A percentile compares a stretch with the other conserved stretches of the same genome.
These are phyloP conservation scores for Flammula alnicola DNA, from an alignment of 1,284 basidiomycete species.

Conservation along the genomic window DNA sequence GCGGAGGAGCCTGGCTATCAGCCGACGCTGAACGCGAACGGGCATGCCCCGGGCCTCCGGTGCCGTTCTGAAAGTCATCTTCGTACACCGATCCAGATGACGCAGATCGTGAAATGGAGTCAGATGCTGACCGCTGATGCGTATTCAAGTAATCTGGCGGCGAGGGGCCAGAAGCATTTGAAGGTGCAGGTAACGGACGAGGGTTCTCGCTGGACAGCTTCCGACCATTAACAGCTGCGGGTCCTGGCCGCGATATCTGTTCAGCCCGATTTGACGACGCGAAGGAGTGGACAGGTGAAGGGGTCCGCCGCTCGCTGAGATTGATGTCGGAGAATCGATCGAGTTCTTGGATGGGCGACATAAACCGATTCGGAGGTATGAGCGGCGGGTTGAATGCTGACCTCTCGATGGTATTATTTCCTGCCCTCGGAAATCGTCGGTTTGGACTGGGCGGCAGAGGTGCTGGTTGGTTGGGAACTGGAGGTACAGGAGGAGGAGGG, in stretches of 20 bases:
- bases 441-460: conserved; percentile 29
- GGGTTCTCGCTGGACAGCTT: no score
- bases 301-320: background rate
- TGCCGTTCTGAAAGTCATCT: background rate
- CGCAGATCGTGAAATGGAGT: background rate
- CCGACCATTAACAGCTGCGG: no score
- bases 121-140: background rate
- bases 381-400: background rate
- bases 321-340: background rate
- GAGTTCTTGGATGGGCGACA: conserved; percentile 8
- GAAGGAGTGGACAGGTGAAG: background rate
- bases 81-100: background rate
- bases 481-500: conserved; percentile 28
- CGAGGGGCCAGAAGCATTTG: background rate
- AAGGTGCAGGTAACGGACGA: background rate
- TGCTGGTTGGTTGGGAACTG: conserved; percentile 30
- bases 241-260: background rate
- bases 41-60: background rate
- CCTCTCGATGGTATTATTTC: background rate
- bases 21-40: background rate
- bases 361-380: background rate
- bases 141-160: background rate
- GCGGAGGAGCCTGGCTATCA: background rate
- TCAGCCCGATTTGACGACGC: background rate
- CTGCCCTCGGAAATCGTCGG: background rate